Conservation (phyloP, 345 rosid species). For the Atalantia buxifolia region DNA sequence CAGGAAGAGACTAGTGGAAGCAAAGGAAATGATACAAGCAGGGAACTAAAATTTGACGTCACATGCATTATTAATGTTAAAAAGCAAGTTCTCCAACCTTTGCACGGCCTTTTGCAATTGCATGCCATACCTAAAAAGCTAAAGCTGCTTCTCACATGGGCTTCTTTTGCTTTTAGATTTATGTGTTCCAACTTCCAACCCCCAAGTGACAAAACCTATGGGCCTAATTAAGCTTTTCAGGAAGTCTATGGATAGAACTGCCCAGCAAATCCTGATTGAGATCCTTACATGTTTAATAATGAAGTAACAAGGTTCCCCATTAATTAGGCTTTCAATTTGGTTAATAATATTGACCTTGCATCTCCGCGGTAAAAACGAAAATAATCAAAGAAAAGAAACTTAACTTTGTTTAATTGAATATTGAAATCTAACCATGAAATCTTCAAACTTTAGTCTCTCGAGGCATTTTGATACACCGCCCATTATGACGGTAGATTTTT, state of each 20-base stretch:
- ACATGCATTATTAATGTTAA: constrained; percentile 34
- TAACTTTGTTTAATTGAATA: not conserved
- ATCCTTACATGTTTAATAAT: not conserved
- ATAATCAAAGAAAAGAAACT: not conserved
- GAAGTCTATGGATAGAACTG: constrained; percentile 16
- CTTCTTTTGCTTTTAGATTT: constrained; percentile 24
- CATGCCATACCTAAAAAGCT: constrained; percentile 22
- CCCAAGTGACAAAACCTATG: not conserved
- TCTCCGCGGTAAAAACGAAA: not conserved
- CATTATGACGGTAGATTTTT: not conserved
- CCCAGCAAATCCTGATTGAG: constrained; percentile 13
- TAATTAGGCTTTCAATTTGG: not conserved
- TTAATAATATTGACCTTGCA: not conserved
- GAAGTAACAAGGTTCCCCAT: not conserved
- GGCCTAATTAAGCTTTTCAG: constrained; percentile 2
- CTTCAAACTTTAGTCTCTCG: not conserved
- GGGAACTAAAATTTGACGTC: constrained; percentile 28
- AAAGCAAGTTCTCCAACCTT: constrained; percentile 27
- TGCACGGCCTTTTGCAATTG: constrained; percentile 11
- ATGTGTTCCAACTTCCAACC: constrained; percentile 14
- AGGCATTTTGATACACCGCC: not conserved
- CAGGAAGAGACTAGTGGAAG: constrained; percentile 23
- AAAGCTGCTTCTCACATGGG: constrained; percentile 53
- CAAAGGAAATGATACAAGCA: constrained; percentile 18
- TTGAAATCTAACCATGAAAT: not conserved